Evolutionary conservation across 148 eudicot species (phyloP), one percentile per base, ranked within the genome.

Genomic region (Rhododendron molle): DNA sequence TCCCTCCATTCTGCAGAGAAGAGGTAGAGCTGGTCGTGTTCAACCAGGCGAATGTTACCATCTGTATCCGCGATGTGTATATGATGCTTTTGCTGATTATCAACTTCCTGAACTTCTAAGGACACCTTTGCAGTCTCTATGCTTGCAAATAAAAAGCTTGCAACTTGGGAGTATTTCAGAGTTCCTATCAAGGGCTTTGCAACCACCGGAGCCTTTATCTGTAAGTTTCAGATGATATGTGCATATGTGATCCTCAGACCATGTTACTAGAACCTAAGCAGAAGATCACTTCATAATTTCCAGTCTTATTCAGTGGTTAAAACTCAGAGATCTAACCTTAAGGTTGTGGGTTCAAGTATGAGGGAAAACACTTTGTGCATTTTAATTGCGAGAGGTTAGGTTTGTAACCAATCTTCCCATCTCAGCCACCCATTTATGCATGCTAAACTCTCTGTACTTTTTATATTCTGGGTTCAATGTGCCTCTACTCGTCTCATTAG

Each of bases 1-100:
- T 88, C 79, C 18, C 28, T 84, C 38, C 84, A 83, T 73, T 87
- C 52, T 85, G 65, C 85, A 97, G 98, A 92, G 98, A 92, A 95
- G 91, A 91, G 98, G 99, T 44, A 91, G 99, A 90, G 99, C 98
- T 88, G 99, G 99, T 26, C 99, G 99, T 90, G 98, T 97, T 78
- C 99, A 95, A 86, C 90, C 99, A 15, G 99, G 99, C 71, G 99
- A 97, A 87, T 95, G 98, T 85, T 97, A 92, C 85, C 99, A 93
- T 92, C 96, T 97, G 72, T 97, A 97, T 87, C 99, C 98, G 28
- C 90, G 92, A 84, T 94, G 92, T 88, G 99, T 97, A 38, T 90
- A 97, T 86, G 94, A 95, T 87, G 93, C 94, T 85, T 97, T 97
- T 87, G 91, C 91, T 85, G 99, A 97, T 88, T 97, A 97, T 93